Evolutionary conservation across 306 rosid genomes (phyloP), one percentile per base, ranked within the genome.

Genomic region (Astragalus membranaceus): DNA sequence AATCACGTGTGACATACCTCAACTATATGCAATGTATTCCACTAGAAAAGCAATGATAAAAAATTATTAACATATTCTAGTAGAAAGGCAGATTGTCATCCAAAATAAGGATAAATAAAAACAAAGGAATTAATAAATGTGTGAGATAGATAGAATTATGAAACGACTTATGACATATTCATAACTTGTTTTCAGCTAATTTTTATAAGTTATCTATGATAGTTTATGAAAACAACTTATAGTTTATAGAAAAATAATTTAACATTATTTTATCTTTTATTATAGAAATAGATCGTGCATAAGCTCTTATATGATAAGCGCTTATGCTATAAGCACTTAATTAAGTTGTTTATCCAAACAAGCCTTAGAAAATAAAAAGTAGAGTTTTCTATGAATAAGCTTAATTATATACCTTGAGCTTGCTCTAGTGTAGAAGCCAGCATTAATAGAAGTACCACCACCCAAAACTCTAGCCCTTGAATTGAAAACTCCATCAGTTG

Each of bases 391-490:
- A 26, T 26, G 30, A 26, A 26, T 26, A n/a, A n/a, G 15, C 50
- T 41, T 3, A 50, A 15, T 1, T 10, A 5, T 14, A 63, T 74
- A 93, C 96, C 93, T 81, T 69, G 85, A 7, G 64, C 76, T 78
- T 54, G 98, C 98, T 80, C 98, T 82, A 4, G 97, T 90, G 80
- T 93, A 93, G 88, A 93, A 93, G 41, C 98, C 98, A 78, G 98
- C 98, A 81, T 93, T 93, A 73, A 93, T 90, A 79, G 78, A 20
- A 59, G 78, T 76, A 0, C 92, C 98, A 56, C 98, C 98, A 43
- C 98, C 98, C 74, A 93, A 75, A 50, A 93, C 86, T 69, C 98
- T 86, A 33, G 79, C 98, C 50, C 98, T 85, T 14, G 97, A 67
- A 73, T 85, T 93, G 11, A 82, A 70, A 48, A 93, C 98, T 10